Evolutionary conservation across 345 rosid genomes (phyloP).

Genomic region (Pugionium cornutum): DNA sequence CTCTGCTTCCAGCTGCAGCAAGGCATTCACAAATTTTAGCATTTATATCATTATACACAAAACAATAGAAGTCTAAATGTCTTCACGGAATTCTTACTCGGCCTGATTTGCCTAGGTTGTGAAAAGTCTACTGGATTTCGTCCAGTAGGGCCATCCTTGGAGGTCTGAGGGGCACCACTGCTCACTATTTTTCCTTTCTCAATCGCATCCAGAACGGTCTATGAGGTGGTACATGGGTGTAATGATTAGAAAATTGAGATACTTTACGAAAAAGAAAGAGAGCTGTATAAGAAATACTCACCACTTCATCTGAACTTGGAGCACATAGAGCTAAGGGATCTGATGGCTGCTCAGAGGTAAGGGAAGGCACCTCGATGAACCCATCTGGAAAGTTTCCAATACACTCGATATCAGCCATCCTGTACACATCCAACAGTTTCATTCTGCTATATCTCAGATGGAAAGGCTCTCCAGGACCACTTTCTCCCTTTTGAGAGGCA

Average conservation of each 20-base stretch:
- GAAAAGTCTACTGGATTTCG: slow-evolving; percentile 49
- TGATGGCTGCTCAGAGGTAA: slow-evolving; percentile 61
- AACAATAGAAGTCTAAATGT: slow-evolving; percentile 17
- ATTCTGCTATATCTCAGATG: slow-evolving; percentile 71
- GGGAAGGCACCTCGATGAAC: slow-evolving; percentile 66
- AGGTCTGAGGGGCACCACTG: slow-evolving; percentile 74
- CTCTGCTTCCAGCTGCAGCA: slow-evolving; percentile 66
- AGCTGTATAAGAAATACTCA: slow-evolving; percentile 32
- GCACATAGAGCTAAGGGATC: slow-evolving; percentile 84
- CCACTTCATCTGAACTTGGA: slow-evolving; percentile 81
- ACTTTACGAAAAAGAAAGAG: slow-evolving; percentile 24
- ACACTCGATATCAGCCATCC: slow-evolving; percentile 59
- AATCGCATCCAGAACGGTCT: slow-evolving; percentile 81
- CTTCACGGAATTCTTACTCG: slow-evolving; percentile 51
- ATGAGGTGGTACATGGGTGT: slow-evolving; percentile 16
- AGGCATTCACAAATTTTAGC: slow-evolving; percentile 33
- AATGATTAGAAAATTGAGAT: slow-evolving; percentile 30
- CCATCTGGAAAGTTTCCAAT: slow-evolving; percentile 50
- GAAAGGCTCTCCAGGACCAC: slow-evolving; percentile 49
- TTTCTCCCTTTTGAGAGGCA: slow-evolving; percentile 56
- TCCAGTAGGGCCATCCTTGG: slow-evolving; percentile 69
- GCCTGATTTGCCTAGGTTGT: slow-evolving; percentile 60
- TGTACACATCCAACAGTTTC: slow-evolving; percentile 73
- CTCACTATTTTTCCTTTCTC: slow-evolving; percentile 78
- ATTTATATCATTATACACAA: slow-evolving; percentile 16